Percentiles rank a stretch among this genome's conserved stretches.
Conservation (phyloP, 148 eudicot genomes). For the Vaccinium vitisidaea region DNA sequence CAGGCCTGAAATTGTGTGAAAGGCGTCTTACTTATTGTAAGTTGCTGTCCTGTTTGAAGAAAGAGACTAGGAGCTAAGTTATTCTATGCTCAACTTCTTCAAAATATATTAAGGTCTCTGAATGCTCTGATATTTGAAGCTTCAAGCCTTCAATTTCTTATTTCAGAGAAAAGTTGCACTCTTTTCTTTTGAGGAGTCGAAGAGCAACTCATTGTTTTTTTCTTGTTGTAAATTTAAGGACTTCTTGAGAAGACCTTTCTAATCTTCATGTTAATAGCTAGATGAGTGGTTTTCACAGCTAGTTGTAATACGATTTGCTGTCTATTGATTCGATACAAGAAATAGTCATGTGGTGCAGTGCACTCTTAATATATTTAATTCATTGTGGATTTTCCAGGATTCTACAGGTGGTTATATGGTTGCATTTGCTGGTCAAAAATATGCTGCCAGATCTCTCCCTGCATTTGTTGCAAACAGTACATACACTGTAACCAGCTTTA, state of each 20-base stretch:
- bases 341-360: neutral
- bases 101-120: neutral
- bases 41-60: neutral
- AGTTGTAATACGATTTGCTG: neutral
- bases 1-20: neutral
- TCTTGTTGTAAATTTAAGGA: neutral
- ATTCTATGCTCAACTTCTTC: neutral
- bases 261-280: neutral
- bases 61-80: neutral
- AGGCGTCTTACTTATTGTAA: neutral
- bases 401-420: constrained; percentile 80
- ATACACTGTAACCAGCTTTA: constrained; percentile 78
- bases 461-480: constrained; percentile 73
- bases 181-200: neutral
- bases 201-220: neutral
- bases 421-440: constrained; percentile 94
- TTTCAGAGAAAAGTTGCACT: neutral
- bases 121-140: neutral
- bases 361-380: neutral
- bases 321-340: neutral
- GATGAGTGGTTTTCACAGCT: neutral
- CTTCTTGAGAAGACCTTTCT: neutral
- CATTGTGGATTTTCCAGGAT: constrained; percentile 39
- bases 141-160: neutral
- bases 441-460: constrained; percentile 88